phyloP scores from a whole-genome alignment of 108 stramenopile species.

The Seminavis robusta region DNA sequence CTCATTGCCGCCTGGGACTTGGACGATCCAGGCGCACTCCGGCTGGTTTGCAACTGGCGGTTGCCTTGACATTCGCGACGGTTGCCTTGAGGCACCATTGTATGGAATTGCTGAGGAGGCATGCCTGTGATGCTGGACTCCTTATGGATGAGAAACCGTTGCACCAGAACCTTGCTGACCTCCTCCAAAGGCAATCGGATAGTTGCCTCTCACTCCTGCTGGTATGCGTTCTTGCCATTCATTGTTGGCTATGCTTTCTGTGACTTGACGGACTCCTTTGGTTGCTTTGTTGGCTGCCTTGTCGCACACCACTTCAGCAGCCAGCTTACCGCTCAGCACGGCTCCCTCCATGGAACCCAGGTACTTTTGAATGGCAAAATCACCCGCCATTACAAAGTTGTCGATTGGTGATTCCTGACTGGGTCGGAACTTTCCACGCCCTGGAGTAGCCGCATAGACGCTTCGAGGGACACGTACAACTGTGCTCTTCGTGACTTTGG shows the following conservation, averaged over 20 bases:
- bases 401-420: conserved; percentile 84
- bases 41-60: too few species aligned
- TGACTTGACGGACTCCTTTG: neutral
- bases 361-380: conserved; percentile 88
- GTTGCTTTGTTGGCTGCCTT: neutral
- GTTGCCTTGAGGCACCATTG: too few species aligned
- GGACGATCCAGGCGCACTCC: too few species aligned
- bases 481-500: conserved; percentile 71
- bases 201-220: conserved; percentile 23
- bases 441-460: conserved; percentile 91
- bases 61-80: too few species aligned
- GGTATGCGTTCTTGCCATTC: conserved; percentile 9
- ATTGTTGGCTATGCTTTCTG: neutral
- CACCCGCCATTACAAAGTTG: conserved; percentile 91
- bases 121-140: too few species aligned
- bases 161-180: conserved; percentile 28
- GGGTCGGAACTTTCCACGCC: conserved; percentile 83
- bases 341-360: conserved; percentile 94
- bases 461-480: conserved; percentile 86
- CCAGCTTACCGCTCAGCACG: conserved; percentile 82
- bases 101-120: too few species aligned
- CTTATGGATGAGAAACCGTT: conserved; percentile 18
- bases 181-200: conserved; percentile 35
- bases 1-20: too few species aligned
- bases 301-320: conserved; percentile 48